Base-by-base conservation (phyloP, 257 asterid genomes). In the Salvia hispanica region DNA sequence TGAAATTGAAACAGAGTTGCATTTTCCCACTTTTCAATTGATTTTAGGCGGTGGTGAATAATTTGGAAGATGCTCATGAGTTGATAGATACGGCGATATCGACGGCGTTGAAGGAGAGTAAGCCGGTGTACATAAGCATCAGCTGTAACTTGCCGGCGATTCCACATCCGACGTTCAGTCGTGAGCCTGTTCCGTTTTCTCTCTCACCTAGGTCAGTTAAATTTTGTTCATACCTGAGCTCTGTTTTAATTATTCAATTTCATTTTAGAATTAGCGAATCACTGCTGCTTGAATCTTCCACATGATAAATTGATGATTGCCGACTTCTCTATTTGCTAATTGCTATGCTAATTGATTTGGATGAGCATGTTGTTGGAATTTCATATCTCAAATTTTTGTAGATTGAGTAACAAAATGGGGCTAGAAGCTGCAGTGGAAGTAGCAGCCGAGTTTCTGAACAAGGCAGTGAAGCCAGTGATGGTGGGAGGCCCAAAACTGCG, bases 51-150 rank as follows among this genome's bases (percentile, higher is more conserved):
- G 92, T 86, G 77, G 88, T 88, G 86, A 90, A 82, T 71, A 82
- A 90, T 76, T 70, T 90, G 77, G 97, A 88, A 54, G 95, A 88
- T 76, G 95, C 95, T n/a, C 95, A 90, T 52, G 96, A 90, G 63
- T 60, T 77, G 74, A 86, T 90, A 42, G 97, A 90, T 39, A 81
- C 90, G n/a, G 95, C 95, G 44, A 74, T 90, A 56, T 84, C 95
- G 1, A 90, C 95, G 51, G 91, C 95, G 48, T 67, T 88, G 69
- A 90, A 88, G 78, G 97, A 90, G 82, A 90, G 95, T 43, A 90
- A 90, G 77, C 95, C 97, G 2, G 97, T 87, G 5, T 90, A 90
- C 74, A 83, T 90, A 21, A 88, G 94, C 80, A 64, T 90, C 21
- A 69, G 87, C 82, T 88, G 94, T 70, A 90, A 88, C 72, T 72